Percentiles rank a stretch among this genome's conserved stretches.
These are phyloP conservation scores for Stromatinia cepivora DNA, from an alignment of 2,329 filamentous ascomycete species.

Conservation along the genomic window DNA sequence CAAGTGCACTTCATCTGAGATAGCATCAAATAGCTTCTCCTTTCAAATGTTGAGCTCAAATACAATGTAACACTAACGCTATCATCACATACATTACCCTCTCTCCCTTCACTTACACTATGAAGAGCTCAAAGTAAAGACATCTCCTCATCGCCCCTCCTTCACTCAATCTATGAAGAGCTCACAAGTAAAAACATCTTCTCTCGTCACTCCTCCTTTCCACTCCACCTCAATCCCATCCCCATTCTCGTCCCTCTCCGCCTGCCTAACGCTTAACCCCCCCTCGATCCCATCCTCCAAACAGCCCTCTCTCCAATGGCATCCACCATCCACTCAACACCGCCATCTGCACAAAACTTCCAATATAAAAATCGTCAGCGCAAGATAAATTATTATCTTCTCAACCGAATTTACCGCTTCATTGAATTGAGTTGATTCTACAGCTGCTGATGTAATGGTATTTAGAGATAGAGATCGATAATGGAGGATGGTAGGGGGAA, in stretches of 20 bases:
- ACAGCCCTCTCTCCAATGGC: background rate
- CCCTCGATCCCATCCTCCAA: background rate
- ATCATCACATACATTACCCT: background rate
- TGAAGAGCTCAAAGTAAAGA: background rate
- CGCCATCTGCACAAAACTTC: background rate
- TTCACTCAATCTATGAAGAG: too few relatives aligned
- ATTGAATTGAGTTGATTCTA: background rate
- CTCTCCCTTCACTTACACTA: background rate
- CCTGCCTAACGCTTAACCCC: background rate
- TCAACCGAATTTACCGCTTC: background rate
- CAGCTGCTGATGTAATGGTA: too few relatives aligned
- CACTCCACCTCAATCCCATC: background rate
- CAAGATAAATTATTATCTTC: background rate
- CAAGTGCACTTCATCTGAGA: too few relatives aligned
- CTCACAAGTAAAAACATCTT: background rate
- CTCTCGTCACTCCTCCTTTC: background rate
- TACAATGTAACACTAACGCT: too few relatives aligned
- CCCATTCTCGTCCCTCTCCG: background rate
- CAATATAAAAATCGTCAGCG: background rate
- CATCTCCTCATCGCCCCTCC: too few relatives aligned
- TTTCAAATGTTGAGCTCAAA: too few relatives aligned
- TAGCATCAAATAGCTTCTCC: too few relatives aligned
- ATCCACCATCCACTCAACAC: background rate
- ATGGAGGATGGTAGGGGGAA: background rate
- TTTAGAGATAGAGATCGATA: background rate